phyloP scores from a whole-genome alignment of 1,139 yeast species.

The Suhomyces coccinellae region DNA sequence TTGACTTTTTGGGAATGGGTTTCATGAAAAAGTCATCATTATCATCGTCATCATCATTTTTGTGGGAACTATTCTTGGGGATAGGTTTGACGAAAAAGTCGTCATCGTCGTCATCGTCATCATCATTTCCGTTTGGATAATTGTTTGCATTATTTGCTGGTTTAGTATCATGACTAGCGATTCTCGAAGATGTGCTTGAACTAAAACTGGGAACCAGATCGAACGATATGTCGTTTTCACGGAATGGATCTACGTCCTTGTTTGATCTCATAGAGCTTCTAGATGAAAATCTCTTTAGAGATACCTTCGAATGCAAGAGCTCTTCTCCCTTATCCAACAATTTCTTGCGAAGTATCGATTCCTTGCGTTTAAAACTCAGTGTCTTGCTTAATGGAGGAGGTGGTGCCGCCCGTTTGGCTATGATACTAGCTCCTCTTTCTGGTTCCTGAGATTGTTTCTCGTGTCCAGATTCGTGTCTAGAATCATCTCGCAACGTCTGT shows the following conservation, averaged over 20 bases:
- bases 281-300: constrained; percentile 11
- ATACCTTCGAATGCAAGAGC: not conserved
- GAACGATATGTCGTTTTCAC: constrained; percentile 69
- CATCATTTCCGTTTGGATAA: constrained; percentile 17
- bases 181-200: not conserved
- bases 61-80: constrained; percentile 13
- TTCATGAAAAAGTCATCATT: constrained; percentile 37
- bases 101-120: constrained; percentile 25
- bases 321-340: constrained; percentile 5
- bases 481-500: constrained; percentile 32
- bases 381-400: constrained; percentile 54
- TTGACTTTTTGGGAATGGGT: constrained; percentile 15
- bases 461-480: not conserved
- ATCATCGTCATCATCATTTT: constrained; percentile 17
- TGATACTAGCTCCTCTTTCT: constrained; percentile 31
- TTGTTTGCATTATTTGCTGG: constrained; percentile 9
- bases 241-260: constrained; percentile 49
- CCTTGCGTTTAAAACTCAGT: constrained; percentile 15
- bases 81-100: constrained; percentile 19
- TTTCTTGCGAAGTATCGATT: constrained; percentile 12
- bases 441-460: not conserved
- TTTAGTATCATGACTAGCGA: not conserved
- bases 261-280: constrained; percentile 19
- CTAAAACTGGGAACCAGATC: constrained; percentile 64
- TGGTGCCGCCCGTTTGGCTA: constrained; percentile 73